A percentile compares a stretch with the other conserved stretches of the same genome.
Conservation (phyloP, 805 yeast species). For the Starmerella apicola region DNA sequence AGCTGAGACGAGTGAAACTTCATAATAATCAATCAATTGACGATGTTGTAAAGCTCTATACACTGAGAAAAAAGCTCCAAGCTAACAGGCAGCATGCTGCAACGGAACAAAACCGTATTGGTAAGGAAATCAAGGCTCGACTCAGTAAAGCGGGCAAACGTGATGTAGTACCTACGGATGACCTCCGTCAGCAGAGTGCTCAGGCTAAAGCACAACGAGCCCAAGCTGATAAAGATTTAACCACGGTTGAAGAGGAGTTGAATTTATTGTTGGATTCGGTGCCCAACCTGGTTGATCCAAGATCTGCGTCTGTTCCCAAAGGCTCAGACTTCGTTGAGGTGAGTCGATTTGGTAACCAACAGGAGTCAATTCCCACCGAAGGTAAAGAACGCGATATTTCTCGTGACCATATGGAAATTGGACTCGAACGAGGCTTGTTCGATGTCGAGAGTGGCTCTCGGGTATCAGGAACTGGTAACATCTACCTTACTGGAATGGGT, state of each 20-base stretch:
- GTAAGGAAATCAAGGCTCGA: slow-evolving; percentile 8
- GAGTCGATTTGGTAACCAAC: slow-evolving; percentile 1
- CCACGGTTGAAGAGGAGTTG: slow-evolving; percentile 13
- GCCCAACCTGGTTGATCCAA: slow-evolving; percentile 25
- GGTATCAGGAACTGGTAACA: slow-evolving; percentile 56
- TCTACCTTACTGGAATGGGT: slow-evolving; percentile 71
- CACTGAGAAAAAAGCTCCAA: slow-evolving; percentile 14
- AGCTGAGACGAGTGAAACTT: slow-evolving; percentile 19
- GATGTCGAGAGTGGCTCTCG: slow-evolving; percentile 63
- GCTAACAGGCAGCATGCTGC: slow-evolving; percentile 15
- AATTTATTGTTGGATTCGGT: slow-evolving; percentile 21
- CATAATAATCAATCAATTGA: slow-evolving; percentile 13
- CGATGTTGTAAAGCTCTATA: slow-evolving; percentile 22
- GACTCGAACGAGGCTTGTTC: slow-evolving; percentile 48
- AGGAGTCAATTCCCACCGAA: too few relatives aligned
- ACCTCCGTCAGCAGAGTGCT: slow-evolving; percentile 8
- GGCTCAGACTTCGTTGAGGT: slow-evolving; percentile 19
- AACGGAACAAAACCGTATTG: slow-evolving; percentile 16
- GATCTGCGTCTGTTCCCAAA: slow-evolving; percentile 7
- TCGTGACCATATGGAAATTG: slow-evolving; percentile 60
- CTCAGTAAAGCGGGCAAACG: slow-evolving; percentile 11
- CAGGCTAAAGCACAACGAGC: slow-evolving; percentile 3
- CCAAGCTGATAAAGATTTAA: slow-evolving; percentile 17
- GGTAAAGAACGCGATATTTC: background rate
- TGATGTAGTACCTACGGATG: slow-evolving; percentile 15